Conservation (phyloP, 2,329 filamentous ascomycete genomes). For the Trichoderma breve region DNA sequence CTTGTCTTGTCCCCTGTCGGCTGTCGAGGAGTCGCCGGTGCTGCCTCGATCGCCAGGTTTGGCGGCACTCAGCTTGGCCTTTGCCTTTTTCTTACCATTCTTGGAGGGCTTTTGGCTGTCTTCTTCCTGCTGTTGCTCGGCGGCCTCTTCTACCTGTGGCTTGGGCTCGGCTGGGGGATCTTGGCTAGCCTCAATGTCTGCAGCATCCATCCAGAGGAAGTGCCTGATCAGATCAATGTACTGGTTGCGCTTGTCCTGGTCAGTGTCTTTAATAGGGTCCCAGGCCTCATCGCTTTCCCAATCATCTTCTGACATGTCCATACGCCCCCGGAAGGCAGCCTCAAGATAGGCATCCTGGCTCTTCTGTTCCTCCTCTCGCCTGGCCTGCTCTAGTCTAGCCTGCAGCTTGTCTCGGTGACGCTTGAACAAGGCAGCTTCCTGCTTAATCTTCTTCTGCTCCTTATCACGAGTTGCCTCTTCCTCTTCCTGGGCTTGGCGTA, state of each 20-base stretch:
- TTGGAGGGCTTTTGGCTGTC: background rate
- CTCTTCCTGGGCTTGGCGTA: background rate
- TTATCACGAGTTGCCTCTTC: slow-evolving; percentile 8
- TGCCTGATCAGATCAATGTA: slow-evolving; percentile 32
- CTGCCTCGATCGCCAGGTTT: background rate
- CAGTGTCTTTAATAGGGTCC: slow-evolving; percentile 31
- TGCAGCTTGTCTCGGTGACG: slow-evolving; percentile 29
- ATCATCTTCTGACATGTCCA: slow-evolving; percentile 24
- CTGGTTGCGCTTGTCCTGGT: slow-evolving; percentile 25
- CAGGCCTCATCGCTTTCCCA: slow-evolving; percentile 27
- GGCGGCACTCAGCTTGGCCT: background rate
- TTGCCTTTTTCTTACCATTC: slow-evolving; percentile 1
- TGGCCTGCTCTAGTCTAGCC: slow-evolving; percentile 22
- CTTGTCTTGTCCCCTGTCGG: background rate
- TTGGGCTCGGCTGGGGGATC: background rate
- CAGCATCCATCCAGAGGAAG: slow-evolving; percentile 29
- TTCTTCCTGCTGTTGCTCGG: background rate
- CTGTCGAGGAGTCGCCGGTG: background rate
- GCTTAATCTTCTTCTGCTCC: slow-evolving; percentile 10
- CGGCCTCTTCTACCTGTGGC: background rate
- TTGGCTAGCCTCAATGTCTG: background rate
- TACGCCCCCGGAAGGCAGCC: slow-evolving; percentile 27
- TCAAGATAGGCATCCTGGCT: slow-evolving; percentile 32
- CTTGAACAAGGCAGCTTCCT: slow-evolving; percentile 30
- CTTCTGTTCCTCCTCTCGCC: slow-evolving; percentile 28